A percentile compares a stretch with the other conserved stretches of the same genome.
phyloP scores from a whole-genome alignment of 2,329 filamentous ascomycete species.

The Botrytis sinoallii region DNA sequence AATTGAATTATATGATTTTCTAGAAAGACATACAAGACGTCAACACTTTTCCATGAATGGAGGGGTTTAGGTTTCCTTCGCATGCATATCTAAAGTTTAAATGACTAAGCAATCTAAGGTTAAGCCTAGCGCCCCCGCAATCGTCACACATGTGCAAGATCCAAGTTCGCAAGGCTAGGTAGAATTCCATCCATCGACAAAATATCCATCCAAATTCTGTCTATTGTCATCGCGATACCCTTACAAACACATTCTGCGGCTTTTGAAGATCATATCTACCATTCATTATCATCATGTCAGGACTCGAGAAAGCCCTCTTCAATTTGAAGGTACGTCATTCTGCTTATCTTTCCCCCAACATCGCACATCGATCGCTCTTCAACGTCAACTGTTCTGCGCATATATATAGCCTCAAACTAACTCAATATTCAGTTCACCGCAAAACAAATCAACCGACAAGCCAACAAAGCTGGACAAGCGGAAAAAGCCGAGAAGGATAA shows the following conservation, averaged over 20 bases:
- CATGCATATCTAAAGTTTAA: neutral
- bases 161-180: constrained; percentile 11
- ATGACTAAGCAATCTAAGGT: constrained; percentile 4
- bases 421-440: constrained; percentile 50
- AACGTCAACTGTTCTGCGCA: neutral
- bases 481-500: constrained; percentile 59
- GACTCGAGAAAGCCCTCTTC: constrained; percentile 59
- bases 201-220: neutral
- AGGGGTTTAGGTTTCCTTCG: neutral
- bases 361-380: constrained; percentile 5
- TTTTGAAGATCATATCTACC: neutral
- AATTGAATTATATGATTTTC: neutral
- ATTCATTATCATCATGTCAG: constrained; percentile 48
- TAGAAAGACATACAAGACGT: neutral
- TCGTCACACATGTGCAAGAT: constrained; percentile 6
- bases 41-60: neutral
- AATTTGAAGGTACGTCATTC: constrained; percentile 52
- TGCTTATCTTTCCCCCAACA: constrained; percentile 21
- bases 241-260: neutral
- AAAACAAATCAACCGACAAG: constrained; percentile 61
- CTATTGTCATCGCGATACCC: neutral
- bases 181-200: constrained; percentile 15
- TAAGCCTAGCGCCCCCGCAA: constrained; percentile 13
- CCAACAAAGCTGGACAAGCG: constrained; percentile 58
- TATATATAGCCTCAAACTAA: constrained; percentile 19